These are phyloP conservation scores for Zygoascus meyerae DNA, from an alignment of 1,139 yeast genomes.

Conservation along the genomic window DNA sequence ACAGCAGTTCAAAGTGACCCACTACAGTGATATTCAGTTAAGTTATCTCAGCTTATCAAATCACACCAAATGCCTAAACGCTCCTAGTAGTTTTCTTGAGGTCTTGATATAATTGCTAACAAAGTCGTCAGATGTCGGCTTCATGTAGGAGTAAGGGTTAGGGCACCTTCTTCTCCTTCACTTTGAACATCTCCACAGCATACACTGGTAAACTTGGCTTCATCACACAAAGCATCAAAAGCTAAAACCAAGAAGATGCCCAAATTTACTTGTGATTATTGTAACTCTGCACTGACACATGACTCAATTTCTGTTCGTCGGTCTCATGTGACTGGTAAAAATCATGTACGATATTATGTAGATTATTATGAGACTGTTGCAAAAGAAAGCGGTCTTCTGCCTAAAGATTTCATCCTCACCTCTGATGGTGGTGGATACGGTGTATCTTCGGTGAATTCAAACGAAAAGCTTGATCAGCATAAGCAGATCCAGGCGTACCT, in stretches of 20 bases:
- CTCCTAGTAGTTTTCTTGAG: too few relatives aligned
- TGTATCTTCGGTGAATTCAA: background rate
- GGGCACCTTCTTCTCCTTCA: too few relatives aligned
- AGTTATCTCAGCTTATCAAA: too few relatives aligned
- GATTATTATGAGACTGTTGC: slow-evolving; percentile 57
- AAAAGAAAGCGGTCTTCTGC: slow-evolving; percentile 12
- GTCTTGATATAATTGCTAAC: too few relatives aligned
- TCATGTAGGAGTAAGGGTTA: too few relatives aligned
- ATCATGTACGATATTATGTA: slow-evolving; percentile 69
- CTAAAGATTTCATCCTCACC: slow-evolving; percentile 8
- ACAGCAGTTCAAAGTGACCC: too few relatives aligned
- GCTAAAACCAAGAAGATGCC: slow-evolving; percentile 8
- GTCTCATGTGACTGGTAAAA: slow-evolving; percentile 74
- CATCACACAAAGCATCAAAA: too few relatives aligned
- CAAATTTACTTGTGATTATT: slow-evolving; percentile 58
- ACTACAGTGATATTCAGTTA: too few relatives aligned
- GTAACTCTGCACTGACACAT: slow-evolving; percentile 79
- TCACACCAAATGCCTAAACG: too few relatives aligned
- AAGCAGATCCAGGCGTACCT: slow-evolving; percentile 7
- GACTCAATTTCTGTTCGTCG: slow-evolving; percentile 84
- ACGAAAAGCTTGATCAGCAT: slow-evolving; percentile 5
- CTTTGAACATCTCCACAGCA: too few relatives aligned
- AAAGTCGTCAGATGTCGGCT: too few relatives aligned
- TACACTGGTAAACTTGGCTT: too few relatives aligned
- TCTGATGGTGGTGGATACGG: slow-evolving; percentile 8